Evolutionary conservation across 257 asterid species (phyloP), one percentile per base, ranked within the genome.

Genomic region (Solanum phureja): DNA sequence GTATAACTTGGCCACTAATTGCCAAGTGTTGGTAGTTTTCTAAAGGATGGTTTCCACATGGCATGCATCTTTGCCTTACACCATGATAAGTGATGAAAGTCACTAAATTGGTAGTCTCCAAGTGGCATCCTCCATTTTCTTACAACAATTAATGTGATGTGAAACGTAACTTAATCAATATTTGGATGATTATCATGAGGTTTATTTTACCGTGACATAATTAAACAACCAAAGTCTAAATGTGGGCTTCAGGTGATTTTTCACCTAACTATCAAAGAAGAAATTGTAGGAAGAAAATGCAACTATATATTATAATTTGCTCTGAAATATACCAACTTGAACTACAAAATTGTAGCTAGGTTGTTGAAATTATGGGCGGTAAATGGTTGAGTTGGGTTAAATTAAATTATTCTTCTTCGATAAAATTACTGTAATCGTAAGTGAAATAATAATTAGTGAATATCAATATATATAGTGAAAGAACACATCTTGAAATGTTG

Each of bases 141-240:
- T 42, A 42, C 46, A 42, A 42, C 46, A 42, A 42, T 42, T 42
- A 18, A 2, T 56, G 4, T 56, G 11, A 19, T 7, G 11, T 56
- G 24, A 56, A 56, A 56, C 24, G 24, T 56, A 56, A 19, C n/a
- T 18, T 56, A 21, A 69, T 72, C 44, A 62, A 35, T 88, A 85
- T 46, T 79, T 87, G 87, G 88, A 85, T 88, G 85, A 73, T 88
- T 42, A 85, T 60, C 49, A 23, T 19, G 75, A n/a, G 44, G 75
- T 86, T 23, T 79, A 8, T 44, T 27, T 44, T 44, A 14, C 66
- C 85, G 66, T 44, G 85, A 79, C 66, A 46, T 21, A 79, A 79
- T 44, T 31, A 79, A 79, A 27, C 8, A 79, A 79, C 85, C 8
- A 27, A 44, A 79, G 40, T 79, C 85, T 46, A 27, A 27, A 79